Evolutionary conservation across 805 yeast genomes (phyloP), one percentile per base, ranked within the genome.

Genomic region (Saturnispora ahearnii): DNA sequence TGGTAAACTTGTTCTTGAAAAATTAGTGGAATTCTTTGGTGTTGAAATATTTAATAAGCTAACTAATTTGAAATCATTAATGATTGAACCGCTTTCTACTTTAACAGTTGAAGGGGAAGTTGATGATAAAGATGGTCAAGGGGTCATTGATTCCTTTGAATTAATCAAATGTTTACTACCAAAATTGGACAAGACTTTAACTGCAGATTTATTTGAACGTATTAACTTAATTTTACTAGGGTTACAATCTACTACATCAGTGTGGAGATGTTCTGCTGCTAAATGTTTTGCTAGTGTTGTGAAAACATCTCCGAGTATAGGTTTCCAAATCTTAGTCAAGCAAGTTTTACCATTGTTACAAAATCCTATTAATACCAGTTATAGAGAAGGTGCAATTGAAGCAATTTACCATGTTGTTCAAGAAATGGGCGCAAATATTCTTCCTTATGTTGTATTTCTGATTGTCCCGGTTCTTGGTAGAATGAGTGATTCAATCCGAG

Each of bases 401-500:
- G 79, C 93, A 24, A 76, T 91, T 7, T 90, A 87, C 62, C 97
- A 93, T 61, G 71, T 93, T 44, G 80, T 96, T 2, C 73, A 74
- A 37, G 76, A 84, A 3, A 88, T 93, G 96, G 97, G 95, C 1
- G 72, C 87, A 7, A 85, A 79, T 53, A 88, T 95, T 50, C 70
- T 93, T 53, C 99, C 99, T 0, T 93, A 91, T 65, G 90, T 93
- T 44, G 95, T 93, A 34, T 93, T 93, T 64, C 76, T 93, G 59
- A 88, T 93, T 64, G 98, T 95, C 28, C 99, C 99, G 10, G 88
- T 93, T 4, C 72, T 93, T 57, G 99, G 99, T 42, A 77, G 99
- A 61, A 93, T 93, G 99, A 90, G 96, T 73, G 99, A 93, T 65
- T 74, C 96, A 1, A 87, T 91, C 61, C 76, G 74, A 47, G 96